Percentiles rank a stretch among this genome's conserved stretches.
Conservation (phyloP, 176 grass and related monocot species). For the Oryza meyeriana region DNA sequence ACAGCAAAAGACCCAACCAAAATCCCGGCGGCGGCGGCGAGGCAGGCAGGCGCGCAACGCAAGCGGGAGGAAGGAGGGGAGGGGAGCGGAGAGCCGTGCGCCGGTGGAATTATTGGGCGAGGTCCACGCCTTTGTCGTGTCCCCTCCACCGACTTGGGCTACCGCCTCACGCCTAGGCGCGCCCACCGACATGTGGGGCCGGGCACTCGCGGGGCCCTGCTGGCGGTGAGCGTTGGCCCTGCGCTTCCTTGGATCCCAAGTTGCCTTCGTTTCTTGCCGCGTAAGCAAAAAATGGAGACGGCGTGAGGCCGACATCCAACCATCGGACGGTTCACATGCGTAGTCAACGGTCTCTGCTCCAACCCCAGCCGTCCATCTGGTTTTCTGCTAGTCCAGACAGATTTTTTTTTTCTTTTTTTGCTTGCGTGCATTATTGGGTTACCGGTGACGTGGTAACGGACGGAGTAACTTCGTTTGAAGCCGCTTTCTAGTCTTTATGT, state of each 20-base stretch:
- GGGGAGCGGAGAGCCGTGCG: not conserved
- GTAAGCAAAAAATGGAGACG: constrained; percentile 36
- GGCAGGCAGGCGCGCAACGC: not conserved
- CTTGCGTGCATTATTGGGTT: constrained; percentile 23
- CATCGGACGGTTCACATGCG: constrained; percentile 16
- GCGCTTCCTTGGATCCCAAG: constrained; percentile 29
- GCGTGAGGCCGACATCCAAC: constrained; percentile 13
- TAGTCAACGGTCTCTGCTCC: constrained; percentile 21
- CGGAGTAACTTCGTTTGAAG: constrained; percentile 8
- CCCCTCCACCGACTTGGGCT: not conserved
- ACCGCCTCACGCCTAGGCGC: not conserved
- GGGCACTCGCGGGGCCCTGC: fast-evolving
- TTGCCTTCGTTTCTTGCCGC: constrained; percentile 24
- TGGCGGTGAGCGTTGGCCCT: not conserved
- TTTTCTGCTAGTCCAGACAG: not conserved
- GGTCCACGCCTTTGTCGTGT: constrained; percentile 49
- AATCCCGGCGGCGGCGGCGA: constrained; percentile 9
- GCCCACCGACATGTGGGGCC: not conserved
- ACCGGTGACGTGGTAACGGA: constrained; percentile 18
- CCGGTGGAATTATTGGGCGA: constrained; percentile 41
- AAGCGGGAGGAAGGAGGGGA: not conserved
- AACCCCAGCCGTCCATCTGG: constrained; percentile 16
- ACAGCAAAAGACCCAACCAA: not conserved
- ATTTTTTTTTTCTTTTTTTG: not conserved
- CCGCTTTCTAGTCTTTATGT: not conserved